A percentile compares a stretch with the other conserved stretches of the same genome.
phyloP scores from a whole-genome alignment of 257 asterid species.

The Thymus mandschuricus region DNA sequence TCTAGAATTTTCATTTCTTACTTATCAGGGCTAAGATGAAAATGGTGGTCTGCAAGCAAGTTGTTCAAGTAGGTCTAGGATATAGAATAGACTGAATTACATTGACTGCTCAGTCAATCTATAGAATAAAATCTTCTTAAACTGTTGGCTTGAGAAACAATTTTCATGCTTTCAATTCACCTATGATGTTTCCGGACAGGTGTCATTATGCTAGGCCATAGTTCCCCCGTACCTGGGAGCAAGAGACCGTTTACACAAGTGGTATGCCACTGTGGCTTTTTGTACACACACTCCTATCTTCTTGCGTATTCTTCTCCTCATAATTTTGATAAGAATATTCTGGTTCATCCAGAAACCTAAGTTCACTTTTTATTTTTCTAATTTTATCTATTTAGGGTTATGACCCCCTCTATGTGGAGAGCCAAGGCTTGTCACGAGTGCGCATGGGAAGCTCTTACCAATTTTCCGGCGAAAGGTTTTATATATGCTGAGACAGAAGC shows the following conservation, averaged over 20 bases:
- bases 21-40: not conserved
- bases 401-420: conserved; percentile 41
- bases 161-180: conserved; percentile 20
- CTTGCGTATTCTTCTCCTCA: not conserved
- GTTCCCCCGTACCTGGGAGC: conserved; percentile 43
- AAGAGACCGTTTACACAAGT: conserved; percentile 49
- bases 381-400: conserved; percentile 44
- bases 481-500: conserved; percentile 7
- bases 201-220: conserved; percentile 35
- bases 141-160: not conserved
- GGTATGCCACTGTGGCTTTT: conserved; percentile 38
- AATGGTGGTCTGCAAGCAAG: not conserved
- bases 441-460: conserved; percentile 45
- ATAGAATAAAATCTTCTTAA: not conserved
- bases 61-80: not conserved
- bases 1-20: not conserved
- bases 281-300: not conserved
- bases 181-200: conserved; percentile 37
- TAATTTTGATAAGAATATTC: conserved; percentile 4
- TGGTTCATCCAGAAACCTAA: conserved; percentile 16
- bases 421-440: conserved; percentile 41
- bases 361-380: conserved; percentile 10
- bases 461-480: conserved; percentile 50
- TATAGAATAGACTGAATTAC: not conserved
- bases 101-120: not conserved